These are phyloP conservation scores for Triadica sebifera DNA, from an alignment of 345 rosid genomes.

Conservation along the genomic window DNA sequence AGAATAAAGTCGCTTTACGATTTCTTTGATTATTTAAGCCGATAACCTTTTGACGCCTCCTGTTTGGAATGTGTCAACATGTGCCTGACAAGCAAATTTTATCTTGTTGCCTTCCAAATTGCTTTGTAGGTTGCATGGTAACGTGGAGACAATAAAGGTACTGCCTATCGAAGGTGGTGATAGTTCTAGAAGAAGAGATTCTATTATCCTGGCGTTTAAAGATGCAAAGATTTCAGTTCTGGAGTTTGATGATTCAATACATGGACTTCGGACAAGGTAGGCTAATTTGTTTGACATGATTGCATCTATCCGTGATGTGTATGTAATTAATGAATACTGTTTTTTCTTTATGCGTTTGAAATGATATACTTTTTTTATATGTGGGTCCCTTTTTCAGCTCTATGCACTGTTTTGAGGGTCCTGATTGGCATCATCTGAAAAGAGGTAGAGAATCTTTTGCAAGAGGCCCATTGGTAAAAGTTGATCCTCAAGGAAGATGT, in stretches of 20 bases:
- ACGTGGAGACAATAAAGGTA: constrained; percentile 78
- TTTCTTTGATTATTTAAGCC: no score
- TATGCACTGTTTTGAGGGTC: constrained; percentile 98
- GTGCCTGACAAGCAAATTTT: no score
- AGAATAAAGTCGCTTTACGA: no score
- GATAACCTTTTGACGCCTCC: not conserved
- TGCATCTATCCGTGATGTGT: not conserved
- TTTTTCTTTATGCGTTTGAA: constrained; percentile 1
- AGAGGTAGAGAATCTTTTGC: constrained; percentile 94
- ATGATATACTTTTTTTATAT: not conserved
- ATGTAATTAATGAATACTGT: not conserved
- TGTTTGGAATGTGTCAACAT: not conserved
- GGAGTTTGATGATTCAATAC: constrained; percentile 90
- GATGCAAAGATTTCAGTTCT: constrained; percentile 82
- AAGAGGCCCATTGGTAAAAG: constrained; percentile 75
- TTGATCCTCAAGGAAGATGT: constrained; percentile 99
- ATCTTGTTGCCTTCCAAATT: not conserved
- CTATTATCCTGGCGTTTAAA: constrained; percentile 66
- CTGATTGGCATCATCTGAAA: constrained; percentile 91
- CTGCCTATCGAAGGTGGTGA: constrained; percentile 62
- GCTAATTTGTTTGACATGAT: not conserved
- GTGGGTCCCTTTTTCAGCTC: constrained; percentile 54
- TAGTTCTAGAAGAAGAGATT: constrained; percentile 72
- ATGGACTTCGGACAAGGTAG: constrained; percentile 74
- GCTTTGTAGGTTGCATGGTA: constrained; percentile 73